phyloP scores from a whole-genome alignment of 2,329 filamentous ascomycete genomes.

The Beauveria sp. region DNA sequence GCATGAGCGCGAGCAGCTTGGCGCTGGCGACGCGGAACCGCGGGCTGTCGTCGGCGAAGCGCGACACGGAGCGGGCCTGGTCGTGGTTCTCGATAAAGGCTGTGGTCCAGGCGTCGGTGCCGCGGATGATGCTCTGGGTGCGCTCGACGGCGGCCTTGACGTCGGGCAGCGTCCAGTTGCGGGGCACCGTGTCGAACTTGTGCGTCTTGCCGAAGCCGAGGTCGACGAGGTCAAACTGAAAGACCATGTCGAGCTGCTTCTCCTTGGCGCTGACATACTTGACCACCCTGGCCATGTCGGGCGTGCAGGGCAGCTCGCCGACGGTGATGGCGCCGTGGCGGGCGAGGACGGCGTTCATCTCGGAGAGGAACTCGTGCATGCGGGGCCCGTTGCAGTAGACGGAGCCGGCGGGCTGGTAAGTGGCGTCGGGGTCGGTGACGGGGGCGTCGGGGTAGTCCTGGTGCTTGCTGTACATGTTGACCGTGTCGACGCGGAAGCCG shows the following conservation, averaged over 20 bases:
- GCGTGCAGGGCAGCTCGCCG: slow-evolving; percentile 59
- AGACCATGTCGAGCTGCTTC: slow-evolving; percentile 61
- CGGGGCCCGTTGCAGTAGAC: slow-evolving; percentile 60
- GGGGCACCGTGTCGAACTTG: slow-evolving; percentile 42
- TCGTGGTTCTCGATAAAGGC: slow-evolving; percentile 61
- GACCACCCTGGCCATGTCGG: slow-evolving; percentile 48
- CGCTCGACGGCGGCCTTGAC: slow-evolving; percentile 40
- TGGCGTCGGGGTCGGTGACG: slow-evolving; percentile 36
- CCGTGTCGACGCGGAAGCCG: slow-evolving; percentile 68
- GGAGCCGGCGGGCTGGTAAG: slow-evolving; percentile 44
- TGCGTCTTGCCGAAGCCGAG: slow-evolving; percentile 45
- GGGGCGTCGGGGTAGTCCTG: slow-evolving; percentile 51
- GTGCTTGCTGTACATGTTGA: slow-evolving; percentile 64
- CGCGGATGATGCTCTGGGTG: slow-evolving; percentile 44
- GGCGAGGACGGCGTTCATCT: slow-evolving; percentile 55
- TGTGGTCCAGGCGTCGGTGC: slow-evolving; percentile 54
- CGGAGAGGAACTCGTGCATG: slow-evolving; percentile 59
- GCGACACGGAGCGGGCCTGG: slow-evolving; percentile 49
- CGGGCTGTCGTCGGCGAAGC: slow-evolving; percentile 43
- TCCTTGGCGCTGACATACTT: slow-evolving; percentile 50
- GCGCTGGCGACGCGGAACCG: slow-evolving; percentile 40
- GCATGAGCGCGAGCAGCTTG: slow-evolving; percentile 52
- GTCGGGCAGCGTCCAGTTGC: slow-evolving; percentile 37
- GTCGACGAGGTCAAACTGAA: slow-evolving; percentile 59
- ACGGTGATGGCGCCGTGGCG: slow-evolving; percentile 62